These are phyloP conservation scores for Solanum chiquidenum DNA, from an alignment of 257 asterid species.

Conservation along the genomic window DNA sequence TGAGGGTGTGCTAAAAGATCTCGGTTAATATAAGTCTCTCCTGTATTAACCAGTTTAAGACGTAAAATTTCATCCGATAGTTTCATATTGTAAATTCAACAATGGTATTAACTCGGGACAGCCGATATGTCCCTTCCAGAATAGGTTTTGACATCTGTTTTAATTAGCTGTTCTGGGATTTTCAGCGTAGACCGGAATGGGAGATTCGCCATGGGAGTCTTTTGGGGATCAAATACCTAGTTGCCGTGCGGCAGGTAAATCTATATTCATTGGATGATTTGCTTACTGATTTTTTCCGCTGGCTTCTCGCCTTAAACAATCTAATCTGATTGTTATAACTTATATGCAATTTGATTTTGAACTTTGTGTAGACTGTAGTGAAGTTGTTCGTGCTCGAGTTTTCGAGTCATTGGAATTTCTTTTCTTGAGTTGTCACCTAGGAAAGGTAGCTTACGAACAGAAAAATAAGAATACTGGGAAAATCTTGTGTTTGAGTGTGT, in stretches of 20 bases:
- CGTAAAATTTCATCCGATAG: not conserved
- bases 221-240: slow-evolving; percentile 88
- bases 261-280: not conserved
- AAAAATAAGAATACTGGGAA: not conserved
- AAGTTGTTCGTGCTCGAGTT: not conserved
- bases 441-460: not conserved
- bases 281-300: not conserved
- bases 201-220: slow-evolving; percentile 99
- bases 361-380: not conserved
- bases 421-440: not conserved
- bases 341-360: not conserved
- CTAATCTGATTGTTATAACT: not conserved
- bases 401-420: not conserved
- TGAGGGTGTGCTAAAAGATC: not conserved
- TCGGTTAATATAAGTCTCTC: not conserved
- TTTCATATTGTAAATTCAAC: not conserved
- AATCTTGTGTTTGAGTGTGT: not conserved
- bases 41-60: not conserved
- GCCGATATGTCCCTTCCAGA: not conserved
- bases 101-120: not conserved
- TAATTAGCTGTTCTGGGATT: slow-evolving; percentile 44
- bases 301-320: not conserved
- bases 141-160: slow-evolving; percentile 15
- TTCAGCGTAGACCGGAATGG: slow-evolving; percentile 99
- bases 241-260: slow-evolving; percentile 95